Evolutionary conservation across 1,139 yeast genomes (phyloP), one percentile per base, ranked within the genome.

Genomic region (Geotrichum klebahnii): DNA sequence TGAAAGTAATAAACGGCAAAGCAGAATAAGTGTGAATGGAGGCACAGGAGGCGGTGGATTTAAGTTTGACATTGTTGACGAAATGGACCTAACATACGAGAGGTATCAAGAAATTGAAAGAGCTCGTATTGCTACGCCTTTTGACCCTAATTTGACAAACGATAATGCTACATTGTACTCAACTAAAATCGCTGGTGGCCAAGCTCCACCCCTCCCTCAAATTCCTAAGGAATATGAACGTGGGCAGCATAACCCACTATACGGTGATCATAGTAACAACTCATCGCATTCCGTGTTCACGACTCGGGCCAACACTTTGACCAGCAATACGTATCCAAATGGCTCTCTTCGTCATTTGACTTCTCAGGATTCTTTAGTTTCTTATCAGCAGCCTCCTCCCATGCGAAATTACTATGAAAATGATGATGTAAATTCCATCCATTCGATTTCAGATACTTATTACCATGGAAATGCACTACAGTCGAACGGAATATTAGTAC

Each of bases 41-140:
- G 29, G 29, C 29, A 26, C 5, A 8, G n/a, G 14, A 5, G n/a
- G 17, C 12, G 39, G 26, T 2, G 39, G 39, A 9, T 20, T 36
- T 3, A 36, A 36, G 14, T 65, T 62, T 45, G 67, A 65, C 42
- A 45, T 65, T 33, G 62, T 65, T 4, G 55, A 54, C 8, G 68
- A 64, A 20, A 49, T 53, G 22, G 64, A 65, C 40, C 54, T 65
- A 41, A 61, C 61, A 45, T 64, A 59, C 46, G 62, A 58, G 28
- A 59, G 58, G 28, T 59, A 56, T 48, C 46, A 46, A 33, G 49
- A 42, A 29, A 23, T 49, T 12, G 52, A 49, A 29, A 17, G 38
- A 5, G 46, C 34, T 4, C 44, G 50, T 4, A 12, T 46, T 17
- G 39, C 31, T 12, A 45, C 48, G 10, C 48, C 48, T 5, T 45